Percentiles rank a stretch among this genome's conserved stretches.
These are phyloP conservation scores for Botrytis hyacinthi DNA, from an alignment of 2,329 filamentous ascomycete genomes.

Conservation along the genomic window DNA sequence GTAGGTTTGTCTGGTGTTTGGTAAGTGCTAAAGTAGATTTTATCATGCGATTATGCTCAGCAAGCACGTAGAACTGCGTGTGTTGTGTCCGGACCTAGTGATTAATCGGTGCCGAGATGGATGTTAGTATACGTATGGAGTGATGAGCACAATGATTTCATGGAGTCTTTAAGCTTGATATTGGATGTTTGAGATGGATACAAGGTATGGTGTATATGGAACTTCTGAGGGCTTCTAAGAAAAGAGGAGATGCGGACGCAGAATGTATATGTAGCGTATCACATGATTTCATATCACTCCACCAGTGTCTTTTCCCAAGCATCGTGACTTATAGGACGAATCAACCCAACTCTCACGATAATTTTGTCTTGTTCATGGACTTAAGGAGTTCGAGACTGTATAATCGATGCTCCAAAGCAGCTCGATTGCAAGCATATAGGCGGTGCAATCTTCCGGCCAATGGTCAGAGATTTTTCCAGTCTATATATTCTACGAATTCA, in stretches of 20 bases:
- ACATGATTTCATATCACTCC: too few species aligned
- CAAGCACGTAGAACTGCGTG: neutral
- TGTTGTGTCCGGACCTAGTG: neutral
- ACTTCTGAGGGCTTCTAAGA: too few species aligned
- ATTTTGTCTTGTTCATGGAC: neutral
- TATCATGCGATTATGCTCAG: neutral
- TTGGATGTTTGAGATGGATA: too few species aligned
- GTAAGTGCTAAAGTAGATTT: neutral
- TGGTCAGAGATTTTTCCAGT: neutral
- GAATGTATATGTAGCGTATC: too few species aligned
- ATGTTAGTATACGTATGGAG: neutral
- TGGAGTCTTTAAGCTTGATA: neutral
- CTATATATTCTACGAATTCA: neutral
- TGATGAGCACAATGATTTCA: neutral
- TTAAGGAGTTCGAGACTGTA: neutral
- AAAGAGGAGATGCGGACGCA: too few species aligned
- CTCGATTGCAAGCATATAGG: neutral
- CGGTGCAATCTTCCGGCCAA: neutral
- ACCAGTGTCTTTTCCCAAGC: neutral
- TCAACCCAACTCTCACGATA: neutral
- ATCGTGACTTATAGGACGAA: accelerated
- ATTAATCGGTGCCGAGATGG: neutral
- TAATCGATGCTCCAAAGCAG: neutral
- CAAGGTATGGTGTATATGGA: too few species aligned
- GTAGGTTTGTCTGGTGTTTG: neutral